Conservation (phyloP, 169 alveolate species). For the Plasmodium gaboni region DNA sequence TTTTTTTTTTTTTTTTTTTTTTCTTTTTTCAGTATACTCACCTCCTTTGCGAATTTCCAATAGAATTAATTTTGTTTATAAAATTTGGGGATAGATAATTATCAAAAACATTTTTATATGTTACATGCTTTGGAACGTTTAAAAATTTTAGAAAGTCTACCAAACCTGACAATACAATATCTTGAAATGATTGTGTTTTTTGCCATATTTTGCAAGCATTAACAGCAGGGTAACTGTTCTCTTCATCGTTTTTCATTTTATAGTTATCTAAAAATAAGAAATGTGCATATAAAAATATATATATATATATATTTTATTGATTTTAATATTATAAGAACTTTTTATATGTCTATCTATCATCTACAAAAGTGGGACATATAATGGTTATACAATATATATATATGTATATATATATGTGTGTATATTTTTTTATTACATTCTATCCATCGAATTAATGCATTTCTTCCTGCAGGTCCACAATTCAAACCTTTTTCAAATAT, state of each 20-base stretch:
- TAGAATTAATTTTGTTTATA: constrained; percentile 76
- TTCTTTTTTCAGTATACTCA: neutral
- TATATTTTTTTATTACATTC: constrained; percentile 77
- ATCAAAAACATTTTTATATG: constrained; percentile 82
- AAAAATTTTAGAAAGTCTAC: constrained; percentile 83
- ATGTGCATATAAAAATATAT: too few species aligned
- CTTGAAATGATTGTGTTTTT: constrained; percentile 85
- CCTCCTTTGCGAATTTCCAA: constrained; percentile 54
- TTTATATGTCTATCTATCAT: neutral
- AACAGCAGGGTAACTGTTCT: constrained; percentile 83
- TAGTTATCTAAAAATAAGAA: constrained; percentile 81
- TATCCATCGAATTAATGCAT: constrained; percentile 86
- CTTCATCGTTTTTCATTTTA: constrained; percentile 79
- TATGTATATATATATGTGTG: too few species aligned
- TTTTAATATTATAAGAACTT: neutral
- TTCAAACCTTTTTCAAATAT: constrained; percentile 77
- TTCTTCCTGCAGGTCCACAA: constrained; percentile 89
- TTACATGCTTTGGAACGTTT: constrained; percentile 83
- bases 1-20: constrained; percentile 9
- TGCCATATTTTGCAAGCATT: constrained; percentile 87
- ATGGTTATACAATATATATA: too few species aligned
- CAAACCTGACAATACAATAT: constrained; percentile 81
- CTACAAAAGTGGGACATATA: too few species aligned
- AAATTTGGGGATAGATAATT: constrained; percentile 80
- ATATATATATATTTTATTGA: too few species aligned